phyloP scores from a whole-genome alignment of 257 asterid genomes.

The Nemophila menziesii region DNA sequence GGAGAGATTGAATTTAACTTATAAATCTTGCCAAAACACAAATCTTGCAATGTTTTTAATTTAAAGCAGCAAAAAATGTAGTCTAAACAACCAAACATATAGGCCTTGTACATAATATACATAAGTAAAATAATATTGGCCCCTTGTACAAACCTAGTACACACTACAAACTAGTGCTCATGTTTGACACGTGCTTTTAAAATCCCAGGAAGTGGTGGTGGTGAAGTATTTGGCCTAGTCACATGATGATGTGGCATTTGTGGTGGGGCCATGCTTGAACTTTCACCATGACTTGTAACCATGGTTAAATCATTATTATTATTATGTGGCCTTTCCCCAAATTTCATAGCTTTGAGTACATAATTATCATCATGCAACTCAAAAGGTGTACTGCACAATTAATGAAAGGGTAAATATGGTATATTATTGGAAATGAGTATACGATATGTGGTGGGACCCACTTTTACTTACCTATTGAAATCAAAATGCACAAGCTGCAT shows the following conservation, averaged over 20 bases:
- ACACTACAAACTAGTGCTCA: slow-evolving; percentile 34
- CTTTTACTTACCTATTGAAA: slow-evolving; percentile 67
- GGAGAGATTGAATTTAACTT: too few relatives aligned
- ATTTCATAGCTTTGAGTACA: slow-evolving; percentile 87
- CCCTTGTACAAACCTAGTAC: slow-evolving; percentile 4
- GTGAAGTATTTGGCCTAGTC: slow-evolving; percentile 46
- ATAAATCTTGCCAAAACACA: background rate
- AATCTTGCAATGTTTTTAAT: background rate
- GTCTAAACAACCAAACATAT: background rate
- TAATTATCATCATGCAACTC: slow-evolving; percentile 93
- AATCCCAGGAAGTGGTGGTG: slow-evolving; percentile 85
- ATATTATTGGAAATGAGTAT: too few relatives aligned
- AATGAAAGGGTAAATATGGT: too few relatives aligned
- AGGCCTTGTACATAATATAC: slow-evolving; percentile 40
- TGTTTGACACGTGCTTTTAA: slow-evolving; percentile 78
- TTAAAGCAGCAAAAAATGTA: background rate
- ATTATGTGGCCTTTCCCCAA: slow-evolving; percentile 37
- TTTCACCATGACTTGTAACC: slow-evolving; percentile 45
- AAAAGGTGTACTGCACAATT: slow-evolving; percentile 94
- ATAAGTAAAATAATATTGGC: slow-evolving; percentile 22
- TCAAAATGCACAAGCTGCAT: slow-evolving; percentile 99
- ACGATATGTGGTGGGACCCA: background rate
- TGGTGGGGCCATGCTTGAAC: slow-evolving; percentile 50
- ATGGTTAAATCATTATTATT: slow-evolving; percentile 15
- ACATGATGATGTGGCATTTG: slow-evolving; percentile 30